Conservation (phyloP, 2,329 filamentous ascomycete species). For the Ophiobolus disseminans region DNA sequence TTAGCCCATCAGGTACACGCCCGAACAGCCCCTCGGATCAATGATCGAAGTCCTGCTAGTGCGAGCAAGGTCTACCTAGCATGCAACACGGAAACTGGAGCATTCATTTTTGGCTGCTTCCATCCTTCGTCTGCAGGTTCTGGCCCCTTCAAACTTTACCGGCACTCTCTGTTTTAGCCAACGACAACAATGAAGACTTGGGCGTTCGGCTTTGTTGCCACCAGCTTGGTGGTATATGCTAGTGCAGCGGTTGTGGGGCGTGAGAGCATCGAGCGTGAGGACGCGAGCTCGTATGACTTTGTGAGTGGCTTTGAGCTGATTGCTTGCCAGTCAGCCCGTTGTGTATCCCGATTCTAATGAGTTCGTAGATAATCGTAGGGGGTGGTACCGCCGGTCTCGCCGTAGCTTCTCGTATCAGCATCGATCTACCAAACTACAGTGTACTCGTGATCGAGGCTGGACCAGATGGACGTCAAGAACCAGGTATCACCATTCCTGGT, state of each 20-base stretch:
- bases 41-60: too few relatives aligned
- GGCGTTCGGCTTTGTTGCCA: slow-evolving; percentile 3
- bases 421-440: slow-evolving; percentile 32
- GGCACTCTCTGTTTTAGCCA: not conserved
- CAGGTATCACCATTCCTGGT: slow-evolving; percentile 34
- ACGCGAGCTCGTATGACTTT: slow-evolving; percentile 13
- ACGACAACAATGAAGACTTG: slow-evolving; percentile 14
- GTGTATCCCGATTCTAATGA: slow-evolving; percentile 1
- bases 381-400: slow-evolving; percentile 40
- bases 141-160: too few relatives aligned
- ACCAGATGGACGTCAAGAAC: slow-evolving; percentile 38
- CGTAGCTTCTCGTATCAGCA: slow-evolving; percentile 41
- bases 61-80: too few relatives aligned
- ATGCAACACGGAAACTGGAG: too few relatives aligned
- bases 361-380: slow-evolving; percentile 25
- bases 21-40: too few relatives aligned
- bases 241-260: slow-evolving; percentile 7
- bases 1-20: too few relatives aligned
- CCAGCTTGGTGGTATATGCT: slow-evolving; percentile 7
- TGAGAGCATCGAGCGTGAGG: too few relatives aligned
- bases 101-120: too few relatives aligned
- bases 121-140: too few relatives aligned
- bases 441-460: slow-evolving; percentile 37
- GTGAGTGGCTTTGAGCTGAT: slow-evolving; percentile 4
- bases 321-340: not conserved